Conservation (phyloP, 2,329 filamentous ascomycete species). For the Hypocrella siamensis region DNA sequence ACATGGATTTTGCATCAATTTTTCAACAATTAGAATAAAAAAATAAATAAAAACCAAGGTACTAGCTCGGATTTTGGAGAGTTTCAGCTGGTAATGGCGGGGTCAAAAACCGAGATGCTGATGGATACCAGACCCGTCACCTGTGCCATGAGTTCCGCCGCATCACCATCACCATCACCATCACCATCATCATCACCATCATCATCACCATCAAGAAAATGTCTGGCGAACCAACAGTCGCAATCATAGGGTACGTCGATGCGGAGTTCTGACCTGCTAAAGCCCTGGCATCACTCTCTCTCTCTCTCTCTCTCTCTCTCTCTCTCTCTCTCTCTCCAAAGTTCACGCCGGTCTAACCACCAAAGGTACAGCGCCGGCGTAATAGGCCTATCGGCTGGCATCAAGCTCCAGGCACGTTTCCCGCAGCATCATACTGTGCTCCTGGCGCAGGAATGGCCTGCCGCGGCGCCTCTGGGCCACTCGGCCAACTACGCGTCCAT, state of each 20-base stretch:
- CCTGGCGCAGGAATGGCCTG: conserved; percentile 19
- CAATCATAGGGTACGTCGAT: conserved; percentile 4
- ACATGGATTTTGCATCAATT: too few species aligned
- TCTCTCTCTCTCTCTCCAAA: background rate
- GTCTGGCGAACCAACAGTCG: conserved; percentile 1
- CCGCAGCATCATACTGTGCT: conserved; percentile 9
- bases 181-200: background rate
- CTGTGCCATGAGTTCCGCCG: background rate
- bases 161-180: background rate
- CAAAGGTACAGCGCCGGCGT: conserved; percentile 30
- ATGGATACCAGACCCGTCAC: too few species aligned
- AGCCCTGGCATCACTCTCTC: background rate
- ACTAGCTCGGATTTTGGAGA: too few species aligned
- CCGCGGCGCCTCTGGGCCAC: conserved; percentile 11
- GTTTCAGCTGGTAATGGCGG: too few species aligned
- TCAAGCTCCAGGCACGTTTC: conserved; percentile 22
- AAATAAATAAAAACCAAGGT: too few species aligned
- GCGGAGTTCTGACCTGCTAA: too few species aligned
- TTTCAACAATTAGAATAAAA: too few species aligned
- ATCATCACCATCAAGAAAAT: background rate
- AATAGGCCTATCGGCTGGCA: conserved; percentile 32
- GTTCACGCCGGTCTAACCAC: background rate
- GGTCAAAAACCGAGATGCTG: too few species aligned
- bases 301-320: background rate
- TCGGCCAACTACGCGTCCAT: conserved; percentile 35